Evolutionary conservation across 352 stramenopile genomes (phyloP).

Genomic region (Phytophthora rubi): DNA sequence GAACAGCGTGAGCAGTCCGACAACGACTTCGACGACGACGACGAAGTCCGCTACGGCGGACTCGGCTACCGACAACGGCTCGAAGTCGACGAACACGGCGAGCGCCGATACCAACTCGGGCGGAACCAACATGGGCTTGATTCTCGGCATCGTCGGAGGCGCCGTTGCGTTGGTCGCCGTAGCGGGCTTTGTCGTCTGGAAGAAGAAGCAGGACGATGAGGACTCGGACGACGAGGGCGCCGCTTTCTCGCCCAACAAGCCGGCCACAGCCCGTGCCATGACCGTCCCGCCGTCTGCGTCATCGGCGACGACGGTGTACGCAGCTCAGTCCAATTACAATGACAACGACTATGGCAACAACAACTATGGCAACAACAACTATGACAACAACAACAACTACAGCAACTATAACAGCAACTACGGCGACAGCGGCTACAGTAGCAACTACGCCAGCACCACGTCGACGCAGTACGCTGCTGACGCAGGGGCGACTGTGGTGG

Average conservation of each 20-base stretch:
- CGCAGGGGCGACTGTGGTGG: slow-evolving; percentile 9
- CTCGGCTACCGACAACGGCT: slow-evolving; percentile 27
- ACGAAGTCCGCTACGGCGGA: slow-evolving; percentile 40
- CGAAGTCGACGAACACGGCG: slow-evolving; percentile 42
- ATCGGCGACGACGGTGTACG: slow-evolving; percentile 36
- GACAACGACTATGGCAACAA: slow-evolving; percentile 22
- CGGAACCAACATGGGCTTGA: slow-evolving; percentile 48
- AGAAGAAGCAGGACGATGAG: slow-evolving; percentile 61
- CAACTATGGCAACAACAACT: slow-evolving; percentile 23
- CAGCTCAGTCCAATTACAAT: slow-evolving; percentile 30
- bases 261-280: slow-evolving; percentile 21
- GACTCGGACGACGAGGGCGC: slow-evolving; percentile 66
- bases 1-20: slow-evolving; percentile 28
- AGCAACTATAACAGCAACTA: slow-evolving; percentile 26
- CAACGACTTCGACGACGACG: slow-evolving; percentile 19
- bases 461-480: slow-evolving; percentile 35
- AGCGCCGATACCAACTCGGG: slow-evolving; percentile 32
- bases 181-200: slow-evolving; percentile 67
- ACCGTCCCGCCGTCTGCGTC: slow-evolving; percentile 24
- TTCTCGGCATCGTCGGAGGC: slow-evolving; percentile 56
- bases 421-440: not conserved
- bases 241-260: slow-evolving; percentile 38
- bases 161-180: slow-evolving; percentile 53
- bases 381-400: slow-evolving; percentile 22
- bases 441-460: slow-evolving; percentile 19